Evolutionary conservation across 352 stramenopile genomes (phyloP).

Genomic region (Blastocystis sp.): DNA sequence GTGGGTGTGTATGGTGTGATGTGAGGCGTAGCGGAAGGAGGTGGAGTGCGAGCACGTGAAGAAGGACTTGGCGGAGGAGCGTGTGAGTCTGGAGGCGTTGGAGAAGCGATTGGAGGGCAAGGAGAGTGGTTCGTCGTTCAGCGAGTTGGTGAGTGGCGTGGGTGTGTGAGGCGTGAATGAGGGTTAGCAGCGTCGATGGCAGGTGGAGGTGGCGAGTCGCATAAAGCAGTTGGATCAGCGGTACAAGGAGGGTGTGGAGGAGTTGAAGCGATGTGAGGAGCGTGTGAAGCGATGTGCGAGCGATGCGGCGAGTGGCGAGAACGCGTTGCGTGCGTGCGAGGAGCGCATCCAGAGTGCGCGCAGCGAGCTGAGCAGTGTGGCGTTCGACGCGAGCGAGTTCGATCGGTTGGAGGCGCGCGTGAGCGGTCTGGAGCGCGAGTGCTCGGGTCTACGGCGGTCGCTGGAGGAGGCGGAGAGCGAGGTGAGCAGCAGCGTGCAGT

Average conservation of each 20-base stretch:
- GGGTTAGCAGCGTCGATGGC: constrained; percentile 28
- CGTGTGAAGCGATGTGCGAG: background rate
- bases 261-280: background rate
- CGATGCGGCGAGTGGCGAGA: background rate
- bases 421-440: background rate
- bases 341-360: constrained; percentile 7
- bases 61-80: constrained; percentile 79
- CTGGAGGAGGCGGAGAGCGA: constrained; percentile 36
- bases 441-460: background rate
- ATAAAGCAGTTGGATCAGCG: constrained; percentile 24
- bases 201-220: background rate
- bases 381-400: background rate
- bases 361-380: background rate
- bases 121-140: background rate
- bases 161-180: no score
- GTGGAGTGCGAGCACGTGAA: constrained; percentile 77
- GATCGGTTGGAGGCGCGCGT: background rate
- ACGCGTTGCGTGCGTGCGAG: background rate
- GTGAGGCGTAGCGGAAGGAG: constrained; percentile 32
- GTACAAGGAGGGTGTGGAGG: background rate
- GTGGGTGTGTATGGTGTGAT: background rate
- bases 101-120: constrained; percentile 64
- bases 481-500: constrained; percentile 19
- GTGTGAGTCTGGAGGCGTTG: constrained; percentile 78
- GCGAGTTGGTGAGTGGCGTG: background rate